Evolutionary conservation across 2,329 filamentous ascomycete genomes (phyloP), one percentile per base, ranked within the genome.

Genomic region (Davidsoniella virescens): DNA sequence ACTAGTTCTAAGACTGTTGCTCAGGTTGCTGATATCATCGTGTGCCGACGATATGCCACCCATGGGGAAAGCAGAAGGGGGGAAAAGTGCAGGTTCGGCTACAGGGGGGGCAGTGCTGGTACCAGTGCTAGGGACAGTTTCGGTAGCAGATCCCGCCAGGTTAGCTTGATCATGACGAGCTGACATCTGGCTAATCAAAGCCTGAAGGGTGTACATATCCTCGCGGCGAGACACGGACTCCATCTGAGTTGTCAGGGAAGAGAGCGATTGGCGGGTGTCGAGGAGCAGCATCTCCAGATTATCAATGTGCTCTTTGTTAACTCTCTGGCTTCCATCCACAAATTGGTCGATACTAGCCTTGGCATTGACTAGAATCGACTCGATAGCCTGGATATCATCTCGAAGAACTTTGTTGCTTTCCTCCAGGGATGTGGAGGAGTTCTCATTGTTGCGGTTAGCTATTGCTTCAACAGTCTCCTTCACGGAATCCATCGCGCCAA

Each of bases 291-390:
- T 63, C 58, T 92, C 84, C 2, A 90, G 70, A 1, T 73, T 69
- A 55, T 82, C 76, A 23, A 82, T 64, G 49, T 82, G 76, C 33
- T 81, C 76, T 57, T 79, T 81, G 50, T 72, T 71, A 8, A 87
- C 78, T 2, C 78, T 69, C 52, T 84, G 78, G 33, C 87, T 82
- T 3, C 78, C 74, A 47, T 88, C 76, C 46, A 94, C 75, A 17
- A 78, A 63, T 53, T 94, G 87, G 52, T 95, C 90, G 8, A 96
- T 69, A 44, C 84, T 84, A 4, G 82, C 79, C 62, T 95, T 95
- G 29, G 87, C 88, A 61, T 94, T 94, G 40, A 83, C 79, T 10
- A 96, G 72, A 45, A 96, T 79, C 0, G 84, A 93, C 63, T 95
- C 90, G 52, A 96, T 88, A 9, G 87, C 87, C 54, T 90, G 79